A percentile compares a stretch with the other conserved stretches of the same genome.
Evolutionary conservation across 371 early-diverging fungal species (phyloP).

Genomic region (Mortierella sp.): DNA sequence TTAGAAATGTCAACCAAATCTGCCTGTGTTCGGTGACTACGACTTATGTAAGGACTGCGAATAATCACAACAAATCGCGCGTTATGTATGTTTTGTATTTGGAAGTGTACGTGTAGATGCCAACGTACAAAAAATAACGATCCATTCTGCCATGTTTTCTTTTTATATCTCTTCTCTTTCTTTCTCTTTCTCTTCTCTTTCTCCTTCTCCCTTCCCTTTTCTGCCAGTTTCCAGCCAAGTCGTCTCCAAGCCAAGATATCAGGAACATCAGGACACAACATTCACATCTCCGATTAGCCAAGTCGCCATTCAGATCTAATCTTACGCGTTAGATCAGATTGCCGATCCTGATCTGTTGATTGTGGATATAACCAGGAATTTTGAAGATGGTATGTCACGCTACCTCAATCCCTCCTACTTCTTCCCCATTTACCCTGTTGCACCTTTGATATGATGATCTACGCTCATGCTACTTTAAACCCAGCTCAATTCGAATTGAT

Average conservation of each 20-base stretch:
- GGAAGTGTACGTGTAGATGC: background rate
- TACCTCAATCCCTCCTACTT: background rate
- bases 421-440: background rate
- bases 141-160: background rate
- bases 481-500: slow-evolving; percentile 52
- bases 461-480: slow-evolving; percentile 54
- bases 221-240: background rate
- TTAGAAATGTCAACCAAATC: background rate
- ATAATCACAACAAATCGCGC: background rate
- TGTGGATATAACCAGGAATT: background rate
- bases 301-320: background rate
- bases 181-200: background rate
- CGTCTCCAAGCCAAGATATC: background rate
- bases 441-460: slow-evolving; percentile 34
- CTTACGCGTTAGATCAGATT: background rate
- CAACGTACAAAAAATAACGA: background rate
- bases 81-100: background rate
- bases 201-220: background rate
- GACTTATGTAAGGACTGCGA: background rate
- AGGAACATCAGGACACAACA: background rate
- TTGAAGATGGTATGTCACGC: slow-evolving; percentile 7
- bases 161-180: slow-evolving; percentile 2
- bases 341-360: background rate
- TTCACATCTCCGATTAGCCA: background rate
- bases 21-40: background rate